Evolutionary conservation across 495 filamentous ascomycete species (phyloP).

Genomic region (Penicillium ucsense): DNA sequence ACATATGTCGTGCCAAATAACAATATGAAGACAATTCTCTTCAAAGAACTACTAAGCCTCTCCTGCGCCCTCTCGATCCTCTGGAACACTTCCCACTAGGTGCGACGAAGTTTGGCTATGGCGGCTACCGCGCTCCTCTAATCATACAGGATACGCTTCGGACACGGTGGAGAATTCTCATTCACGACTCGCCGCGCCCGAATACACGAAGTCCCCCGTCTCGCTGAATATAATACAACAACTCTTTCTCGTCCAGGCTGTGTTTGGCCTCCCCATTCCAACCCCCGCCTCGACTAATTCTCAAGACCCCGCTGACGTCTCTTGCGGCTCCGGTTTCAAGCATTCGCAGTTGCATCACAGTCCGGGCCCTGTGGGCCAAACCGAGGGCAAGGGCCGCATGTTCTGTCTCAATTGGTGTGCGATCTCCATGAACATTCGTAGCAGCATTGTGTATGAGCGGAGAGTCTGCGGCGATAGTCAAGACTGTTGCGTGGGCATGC

Average conservation of each 20-base stretch:
- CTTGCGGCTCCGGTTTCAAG: conserved; percentile 77
- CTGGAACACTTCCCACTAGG: too few species aligned
- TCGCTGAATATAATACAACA: conserved; percentile 67
- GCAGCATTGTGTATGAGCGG: conserved; percentile 50
- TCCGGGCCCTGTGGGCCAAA: conserved; percentile 63
- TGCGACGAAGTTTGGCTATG: too few species aligned
- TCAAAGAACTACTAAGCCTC: not conserved
- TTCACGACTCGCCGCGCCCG: conserved; percentile 52
- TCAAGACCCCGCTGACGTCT: conserved; percentile 84
- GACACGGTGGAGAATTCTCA: too few species aligned
- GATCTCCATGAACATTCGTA: conserved; percentile 21
- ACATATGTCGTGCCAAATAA: conserved; percentile 33
- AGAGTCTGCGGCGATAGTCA: conserved; percentile 61
- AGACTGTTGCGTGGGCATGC: conserved; percentile 47
- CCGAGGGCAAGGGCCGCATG: conserved; percentile 60
- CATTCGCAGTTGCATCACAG: conserved; percentile 58
- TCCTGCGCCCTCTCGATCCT: too few species aligned
- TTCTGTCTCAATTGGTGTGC: conserved; percentile 51
- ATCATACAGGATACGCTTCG: not conserved
- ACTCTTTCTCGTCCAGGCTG: conserved; percentile 53
- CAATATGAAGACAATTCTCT: conserved; percentile 31
- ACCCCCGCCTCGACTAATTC: conserved; percentile 55
- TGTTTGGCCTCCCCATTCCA: conserved; percentile 24
- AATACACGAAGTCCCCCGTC: conserved; percentile 76
- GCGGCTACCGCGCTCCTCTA: not conserved